phyloP scores from a whole-genome alignment of 1,139 yeast species.

The Candida sanyaensis region DNA sequence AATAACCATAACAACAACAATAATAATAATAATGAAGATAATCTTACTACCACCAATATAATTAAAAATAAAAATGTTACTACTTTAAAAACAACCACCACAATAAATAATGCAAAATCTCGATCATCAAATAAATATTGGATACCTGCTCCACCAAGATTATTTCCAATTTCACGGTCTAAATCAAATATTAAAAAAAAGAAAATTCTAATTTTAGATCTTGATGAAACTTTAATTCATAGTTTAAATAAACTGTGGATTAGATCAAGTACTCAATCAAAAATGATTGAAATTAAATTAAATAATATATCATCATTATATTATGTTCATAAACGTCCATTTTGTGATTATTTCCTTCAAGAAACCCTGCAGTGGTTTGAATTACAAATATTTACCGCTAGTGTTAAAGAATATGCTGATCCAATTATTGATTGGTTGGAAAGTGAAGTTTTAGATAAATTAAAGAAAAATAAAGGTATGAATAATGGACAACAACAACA shows the following conservation, averaged over 20 bases:
- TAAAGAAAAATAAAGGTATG: slow-evolving; percentile 8
- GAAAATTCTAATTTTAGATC: slow-evolving; percentile 80
- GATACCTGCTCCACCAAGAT: slow-evolving; percentile 50
- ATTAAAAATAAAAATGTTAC: background rate
- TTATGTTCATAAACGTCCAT: slow-evolving; percentile 90
- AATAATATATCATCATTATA: slow-evolving; percentile 73
- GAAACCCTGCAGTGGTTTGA: slow-evolving; percentile 88
- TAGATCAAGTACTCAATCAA: slow-evolving; percentile 51
- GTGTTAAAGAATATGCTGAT: slow-evolving; percentile 93
- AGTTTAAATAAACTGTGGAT: slow-evolving; percentile 71
- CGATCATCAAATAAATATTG: slow-evolving; percentile 54
- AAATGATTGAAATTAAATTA: slow-evolving; percentile 84
- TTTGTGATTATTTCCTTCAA: slow-evolving; percentile 78
- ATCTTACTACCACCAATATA: background rate
- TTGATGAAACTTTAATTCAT: slow-evolving; percentile 93
- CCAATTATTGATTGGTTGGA: slow-evolving; percentile 91
- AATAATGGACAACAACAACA: background rate
- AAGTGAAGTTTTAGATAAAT: slow-evolving; percentile 31
- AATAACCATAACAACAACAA: background rate
- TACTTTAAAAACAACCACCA: slow-evolving; percentile 2
- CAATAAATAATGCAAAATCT: slow-evolving; percentile 36
- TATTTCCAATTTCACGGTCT: slow-evolving; percentile 40
- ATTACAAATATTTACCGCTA: slow-evolving; percentile 88
- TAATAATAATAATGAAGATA: background rate
- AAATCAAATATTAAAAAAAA: slow-evolving; percentile 40